These are phyloP conservation scores for Camellia sinensis DNA, from an alignment of 148 eudicot species.

Conservation along the genomic window DNA sequence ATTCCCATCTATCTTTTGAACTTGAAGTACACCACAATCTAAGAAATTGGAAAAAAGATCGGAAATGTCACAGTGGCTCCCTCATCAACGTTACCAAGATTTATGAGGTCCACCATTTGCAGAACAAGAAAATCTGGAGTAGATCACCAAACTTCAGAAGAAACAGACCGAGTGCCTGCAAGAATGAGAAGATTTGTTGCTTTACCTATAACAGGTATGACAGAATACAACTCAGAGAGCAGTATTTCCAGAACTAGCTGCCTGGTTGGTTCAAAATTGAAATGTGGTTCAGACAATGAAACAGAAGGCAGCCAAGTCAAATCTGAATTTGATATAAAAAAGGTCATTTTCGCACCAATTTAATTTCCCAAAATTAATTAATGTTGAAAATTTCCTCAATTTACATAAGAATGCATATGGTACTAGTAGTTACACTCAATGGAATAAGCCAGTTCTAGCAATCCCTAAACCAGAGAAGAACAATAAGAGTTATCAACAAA, in stretches of 20 bases:
- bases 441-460: constrained; percentile 14
- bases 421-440: not conserved
- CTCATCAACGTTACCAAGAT: constrained; percentile 21
- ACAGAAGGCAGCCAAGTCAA: constrained; percentile 12
- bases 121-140: constrained; percentile 21
- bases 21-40: constrained; percentile 7
- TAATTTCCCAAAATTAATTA: constrained; percentile 7
- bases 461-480: constrained; percentile 16
- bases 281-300: constrained; percentile 8
- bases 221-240: constrained; percentile 24
- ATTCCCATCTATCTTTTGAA: constrained; percentile 8
- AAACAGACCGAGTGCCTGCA: constrained; percentile 4
- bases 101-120: constrained; percentile 27
- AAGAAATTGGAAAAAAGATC: not conserved
- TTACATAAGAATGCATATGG: not conserved
- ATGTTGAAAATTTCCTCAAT: constrained; percentile 18
- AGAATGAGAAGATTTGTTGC: constrained; percentile 16
- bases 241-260: constrained; percentile 26
- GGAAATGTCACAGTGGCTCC: constrained; percentile 5
- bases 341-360: not conserved
- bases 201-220: constrained; percentile 11
- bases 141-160: not conserved
- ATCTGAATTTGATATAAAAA: constrained; percentile 10
- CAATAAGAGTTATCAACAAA: not conserved
- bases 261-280: constrained; percentile 14